Evolutionary conservation across 1,284 basidiomycete genomes (phyloP).

Genomic region (Entoloma clypeatum): DNA sequence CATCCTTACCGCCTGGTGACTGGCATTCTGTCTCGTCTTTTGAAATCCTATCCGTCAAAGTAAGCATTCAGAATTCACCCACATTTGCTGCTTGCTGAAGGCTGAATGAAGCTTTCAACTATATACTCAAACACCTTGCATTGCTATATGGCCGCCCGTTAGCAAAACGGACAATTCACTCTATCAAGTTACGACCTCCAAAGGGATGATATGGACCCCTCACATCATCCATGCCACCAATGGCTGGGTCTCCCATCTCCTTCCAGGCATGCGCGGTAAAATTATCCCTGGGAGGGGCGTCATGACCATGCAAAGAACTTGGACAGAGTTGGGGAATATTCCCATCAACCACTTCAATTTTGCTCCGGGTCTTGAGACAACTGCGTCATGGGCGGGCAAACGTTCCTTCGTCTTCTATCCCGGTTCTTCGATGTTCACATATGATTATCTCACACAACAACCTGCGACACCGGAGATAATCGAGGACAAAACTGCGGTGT

Average conservation of each 20-base stretch:
- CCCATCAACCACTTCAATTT: constrained; percentile 26
- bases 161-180: constrained; percentile 15
- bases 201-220: constrained; percentile 47
- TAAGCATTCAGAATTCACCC: constrained; percentile 15
- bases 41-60: constrained; percentile 39
- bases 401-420: constrained; percentile 61
- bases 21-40: constrained; percentile 44
- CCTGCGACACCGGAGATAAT: constrained; percentile 31
- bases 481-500: constrained; percentile 5
- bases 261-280: constrained; percentile 58
- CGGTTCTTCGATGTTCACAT: constrained; percentile 33
- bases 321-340: constrained; percentile 30
- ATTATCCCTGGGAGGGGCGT: constrained; percentile 56
- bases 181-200: constrained; percentile 50
- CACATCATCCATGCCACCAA: constrained; percentile 81
- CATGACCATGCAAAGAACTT: constrained; percentile 64
- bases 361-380: constrained; percentile 4
- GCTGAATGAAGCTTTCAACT: constrained; percentile 40
- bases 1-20: constrained; percentile 61
- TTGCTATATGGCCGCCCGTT: constrained; percentile 32
- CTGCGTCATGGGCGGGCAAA: constrained; percentile 24
- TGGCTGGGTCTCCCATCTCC: constrained; percentile 66
- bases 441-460: constrained; percentile 74
- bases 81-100: constrained; percentile 1
- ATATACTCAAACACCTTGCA: constrained; percentile 50